phyloP scores from a whole-genome alignment of 2,329 filamentous ascomycete species.

The Aspergillus pseudonomiae region DNA sequence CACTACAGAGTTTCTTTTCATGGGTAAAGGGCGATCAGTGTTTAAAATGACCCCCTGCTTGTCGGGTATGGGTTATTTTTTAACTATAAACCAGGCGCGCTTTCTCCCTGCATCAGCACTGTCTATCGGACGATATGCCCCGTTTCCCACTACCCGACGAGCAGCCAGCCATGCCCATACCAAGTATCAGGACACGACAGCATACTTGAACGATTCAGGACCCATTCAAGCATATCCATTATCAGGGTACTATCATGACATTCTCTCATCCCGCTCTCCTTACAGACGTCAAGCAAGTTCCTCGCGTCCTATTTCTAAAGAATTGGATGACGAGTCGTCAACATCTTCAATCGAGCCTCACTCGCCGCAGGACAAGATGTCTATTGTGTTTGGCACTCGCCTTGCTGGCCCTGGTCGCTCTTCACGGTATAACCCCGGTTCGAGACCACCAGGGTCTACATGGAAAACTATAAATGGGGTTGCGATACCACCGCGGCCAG shows the following conservation, averaged over 20 bases:
- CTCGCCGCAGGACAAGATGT: constrained; percentile 53
- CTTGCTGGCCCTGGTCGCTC: constrained; percentile 72
- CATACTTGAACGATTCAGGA: constrained; percentile 12
- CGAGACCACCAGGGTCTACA: constrained; percentile 61
- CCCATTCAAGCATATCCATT: constrained; percentile 42
- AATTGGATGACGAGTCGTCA: constrained; percentile 23
- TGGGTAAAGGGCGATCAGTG: constrained; percentile 24
- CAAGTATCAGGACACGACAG: constrained; percentile 13
- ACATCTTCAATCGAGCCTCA: constrained; percentile 25
- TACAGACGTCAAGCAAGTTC: constrained; percentile 24
- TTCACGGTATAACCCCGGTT: constrained; percentile 57
- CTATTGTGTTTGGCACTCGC: constrained; percentile 80
- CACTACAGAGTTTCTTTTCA: constrained; percentile 33
- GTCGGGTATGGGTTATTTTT: neutral
- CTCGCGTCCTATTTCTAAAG: constrained; percentile 17
- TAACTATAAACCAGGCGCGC: neutral
- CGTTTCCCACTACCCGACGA: constrained; percentile 23
- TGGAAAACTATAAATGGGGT: constrained; percentile 71
- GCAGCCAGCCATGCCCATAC: constrained; percentile 22
- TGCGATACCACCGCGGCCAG: constrained; percentile 77
- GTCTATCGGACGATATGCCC: constrained; percentile 23
- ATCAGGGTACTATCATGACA: constrained; percentile 49
- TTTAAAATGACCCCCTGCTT: constrained; percentile 9
- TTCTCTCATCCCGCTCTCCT: constrained; percentile 38
- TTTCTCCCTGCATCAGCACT: constrained; percentile 6